A percentile compares a stretch with the other conserved stretches of the same genome.
phyloP scores from a whole-genome alignment of 169 alveolate species.

The Besnoitia besnoiti region DNA sequence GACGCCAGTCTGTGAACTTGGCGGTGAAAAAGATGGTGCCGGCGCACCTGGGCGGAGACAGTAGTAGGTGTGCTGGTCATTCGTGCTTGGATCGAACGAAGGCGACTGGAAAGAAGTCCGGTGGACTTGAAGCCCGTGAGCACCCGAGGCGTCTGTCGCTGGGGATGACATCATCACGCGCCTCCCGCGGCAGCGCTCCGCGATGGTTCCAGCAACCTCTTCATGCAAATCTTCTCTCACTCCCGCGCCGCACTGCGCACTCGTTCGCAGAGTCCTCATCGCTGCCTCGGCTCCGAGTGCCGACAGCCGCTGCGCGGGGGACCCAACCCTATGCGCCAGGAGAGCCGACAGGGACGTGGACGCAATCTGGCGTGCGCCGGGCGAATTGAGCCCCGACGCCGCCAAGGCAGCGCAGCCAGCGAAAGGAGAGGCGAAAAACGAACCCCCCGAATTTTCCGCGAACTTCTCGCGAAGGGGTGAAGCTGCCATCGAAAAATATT shows the following conservation, averaged over 20 bases:
- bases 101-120: background rate
- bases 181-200: background rate
- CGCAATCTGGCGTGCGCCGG: background rate
- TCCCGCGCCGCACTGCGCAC: background rate
- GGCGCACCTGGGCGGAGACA: background rate
- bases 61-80: background rate
- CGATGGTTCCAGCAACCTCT: background rate
- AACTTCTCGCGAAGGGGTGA: background rate
- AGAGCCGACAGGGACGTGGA: background rate
- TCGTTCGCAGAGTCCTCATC: background rate
- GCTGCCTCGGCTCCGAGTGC: background rate
- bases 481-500: background rate
- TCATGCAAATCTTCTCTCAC: background rate
- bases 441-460: too few species aligned
- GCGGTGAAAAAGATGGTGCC: background rate
- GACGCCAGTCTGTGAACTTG: too few species aligned
- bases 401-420: background rate
- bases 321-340: background rate
- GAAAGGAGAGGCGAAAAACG: background rate
- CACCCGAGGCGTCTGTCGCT: background rate
- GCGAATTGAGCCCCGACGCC: background rate
- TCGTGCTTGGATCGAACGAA: background rate
- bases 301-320: background rate
- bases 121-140: background rate
- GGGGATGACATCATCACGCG: background rate